A percentile compares a stretch with the other conserved stretches of the same genome.
These are phyloP conservation scores for Tolypocladium sp. DNA, from an alignment of 2,329 filamentous ascomycete genomes.

Conservation along the genomic window DNA sequence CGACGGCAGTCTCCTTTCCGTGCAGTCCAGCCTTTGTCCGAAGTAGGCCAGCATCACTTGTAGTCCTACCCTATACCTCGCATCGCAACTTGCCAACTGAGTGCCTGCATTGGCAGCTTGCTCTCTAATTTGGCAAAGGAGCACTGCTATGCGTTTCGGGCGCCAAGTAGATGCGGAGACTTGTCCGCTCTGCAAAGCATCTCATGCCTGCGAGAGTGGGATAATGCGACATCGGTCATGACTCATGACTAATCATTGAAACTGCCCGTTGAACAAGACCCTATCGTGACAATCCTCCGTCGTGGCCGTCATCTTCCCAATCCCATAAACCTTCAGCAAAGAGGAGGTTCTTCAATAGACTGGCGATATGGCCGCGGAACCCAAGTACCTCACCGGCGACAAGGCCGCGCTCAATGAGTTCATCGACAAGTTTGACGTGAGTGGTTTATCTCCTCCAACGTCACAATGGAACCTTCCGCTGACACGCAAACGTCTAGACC, in stretches of 20 bases:
- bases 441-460: slow-evolving; percentile 26
- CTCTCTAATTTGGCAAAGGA: not conserved
- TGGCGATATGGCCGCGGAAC: slow-evolving; percentile 15
- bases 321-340: no score
- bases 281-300: no score
- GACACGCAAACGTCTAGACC: slow-evolving; percentile 43
- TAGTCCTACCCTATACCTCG: not conserved
- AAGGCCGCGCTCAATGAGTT: slow-evolving; percentile 70
- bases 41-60: not conserved
- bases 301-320: not conserved
- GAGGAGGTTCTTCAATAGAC: not conserved
- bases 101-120: not conserved
- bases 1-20: not conserved
- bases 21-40: not conserved
- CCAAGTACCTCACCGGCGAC: slow-evolving; percentile 73
- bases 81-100: not conserved
- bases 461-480: not conserved
- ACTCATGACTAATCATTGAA: not conserved
- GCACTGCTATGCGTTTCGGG: not conserved
- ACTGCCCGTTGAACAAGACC: not conserved
- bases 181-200: not conserved
- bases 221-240: not conserved
- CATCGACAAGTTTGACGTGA: slow-evolving; percentile 83
- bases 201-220: not conserved
- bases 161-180: not conserved